Conservation (phyloP, 768 basidiomycete genomes). For the Melanogaster broomeanus region DNA sequence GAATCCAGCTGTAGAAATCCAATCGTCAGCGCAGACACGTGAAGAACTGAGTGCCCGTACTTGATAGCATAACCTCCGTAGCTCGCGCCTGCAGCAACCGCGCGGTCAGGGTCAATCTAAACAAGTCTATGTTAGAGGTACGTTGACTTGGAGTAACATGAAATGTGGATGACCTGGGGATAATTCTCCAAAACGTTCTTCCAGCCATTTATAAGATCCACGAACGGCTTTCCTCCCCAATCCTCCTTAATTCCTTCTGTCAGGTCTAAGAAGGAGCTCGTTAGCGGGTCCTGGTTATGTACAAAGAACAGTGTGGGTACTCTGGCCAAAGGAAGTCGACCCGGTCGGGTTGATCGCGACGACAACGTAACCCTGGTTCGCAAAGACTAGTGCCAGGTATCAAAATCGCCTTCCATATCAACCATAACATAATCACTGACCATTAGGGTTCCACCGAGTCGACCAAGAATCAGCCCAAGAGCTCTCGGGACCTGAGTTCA, state of each 20-base stretch:
- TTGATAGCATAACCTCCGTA: slow-evolving; percentile 92
- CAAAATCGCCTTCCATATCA: not conserved
- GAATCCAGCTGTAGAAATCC: slow-evolving; percentile 73
- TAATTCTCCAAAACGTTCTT: slow-evolving; percentile 63
- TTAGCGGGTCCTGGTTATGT: not conserved
- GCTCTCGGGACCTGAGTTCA: slow-evolving; percentile 61
- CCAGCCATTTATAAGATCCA: slow-evolving; percentile 77
- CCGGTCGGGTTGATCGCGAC: slow-evolving; percentile 93
- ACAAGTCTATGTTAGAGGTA: not conserved
- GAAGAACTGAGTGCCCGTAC: slow-evolving; percentile 39
- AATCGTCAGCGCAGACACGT: slow-evolving; percentile 1
- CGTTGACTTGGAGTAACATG: not conserved
- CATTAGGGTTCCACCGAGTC: slow-evolving; percentile 89
- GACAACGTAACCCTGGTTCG: slow-evolving; percentile 86
- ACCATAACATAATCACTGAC: slow-evolving; percentile 34
- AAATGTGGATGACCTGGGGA: slow-evolving; percentile 55
- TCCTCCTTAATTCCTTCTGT: slow-evolving; percentile 81
- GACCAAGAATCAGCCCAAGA: slow-evolving; percentile 94
- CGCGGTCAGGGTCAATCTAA: slow-evolving; percentile 68
- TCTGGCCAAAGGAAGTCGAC: slow-evolving; percentile 90
- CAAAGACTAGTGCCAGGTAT: slow-evolving; percentile 55
- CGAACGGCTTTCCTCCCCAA: slow-evolving; percentile 87
- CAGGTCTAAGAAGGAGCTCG: slow-evolving; percentile 48
- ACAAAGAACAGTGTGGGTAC: slow-evolving; percentile 33
- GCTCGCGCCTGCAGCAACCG: slow-evolving; percentile 79